Base-by-base conservation (phyloP, 352 stramenopile species). In the Phytophthora colocasiae region DNA sequence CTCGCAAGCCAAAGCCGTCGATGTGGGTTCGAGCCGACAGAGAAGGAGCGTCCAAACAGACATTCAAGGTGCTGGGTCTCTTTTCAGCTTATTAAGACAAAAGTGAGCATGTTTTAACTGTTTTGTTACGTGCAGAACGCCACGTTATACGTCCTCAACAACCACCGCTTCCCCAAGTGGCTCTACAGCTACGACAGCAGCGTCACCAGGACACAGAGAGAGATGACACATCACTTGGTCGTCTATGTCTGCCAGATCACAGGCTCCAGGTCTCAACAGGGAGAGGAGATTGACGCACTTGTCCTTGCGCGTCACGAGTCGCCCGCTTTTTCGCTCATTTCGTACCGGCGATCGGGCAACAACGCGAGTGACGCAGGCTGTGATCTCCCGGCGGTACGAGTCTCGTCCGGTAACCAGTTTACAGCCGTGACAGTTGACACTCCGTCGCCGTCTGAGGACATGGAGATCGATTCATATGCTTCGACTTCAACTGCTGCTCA, bases 111-210 rank as follows among this genome's bases (percentile, higher is more conserved):
- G 36, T 43, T 43, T 43, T 43, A 43, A 19, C 36, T 43, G 5
- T 19, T 43, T 6, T 43, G 36, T 43, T 43, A 17, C 6, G 12
- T 43, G 12, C 15, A 87, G 73, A 83, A 82, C 26, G 56, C 64
- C 9, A 26, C 73, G 1, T 19, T 83, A 29, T 87, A 66, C 51
- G 69, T 83, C 39, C 60, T 87, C 26, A 87, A 87, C 67, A 83
- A 87, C 36, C 68, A 82, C 26, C 73, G 67, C 15, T 84, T 79
- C 40, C 75, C 76, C 14, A 80, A 76, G 39, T 87, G 78, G 78
- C 71, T 80, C 45, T 87, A 87, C 61, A 76, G 63, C 49, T 84
- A 84, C 57, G 68, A 83, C 51, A 84, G 75, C 38, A 80, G 73
- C 39, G 53, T 77, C 26, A 87, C 73, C 6, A 69, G 77, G 46